These are phyloP conservation scores for Hanseniaspora mollemarum DNA, from an alignment of 805 yeast species.

Conservation along the genomic window DNA sequence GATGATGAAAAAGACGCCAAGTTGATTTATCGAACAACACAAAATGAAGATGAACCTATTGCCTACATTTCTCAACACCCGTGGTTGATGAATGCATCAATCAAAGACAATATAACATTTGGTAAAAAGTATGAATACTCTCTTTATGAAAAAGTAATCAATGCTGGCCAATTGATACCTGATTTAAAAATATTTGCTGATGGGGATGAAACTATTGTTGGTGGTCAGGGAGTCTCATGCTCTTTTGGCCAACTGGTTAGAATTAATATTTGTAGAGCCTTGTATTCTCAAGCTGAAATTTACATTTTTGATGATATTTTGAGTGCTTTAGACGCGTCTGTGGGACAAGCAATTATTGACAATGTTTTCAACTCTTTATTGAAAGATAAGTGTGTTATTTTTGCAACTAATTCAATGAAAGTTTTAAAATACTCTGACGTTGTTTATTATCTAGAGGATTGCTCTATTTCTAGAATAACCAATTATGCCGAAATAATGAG, in stretches of 20 bases:
- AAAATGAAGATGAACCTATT: slow-evolving; percentile 26
- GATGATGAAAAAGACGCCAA: slow-evolving; percentile 19
- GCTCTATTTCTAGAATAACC: slow-evolving; percentile 49
- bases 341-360: slow-evolving; percentile 44
- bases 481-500: slow-evolving; percentile 40
- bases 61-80: slow-evolving; percentile 55
- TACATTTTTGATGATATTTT: slow-evolving; percentile 53
- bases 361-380: slow-evolving; percentile 42
- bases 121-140: slow-evolving; percentile 37
- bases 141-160: slow-evolving; percentile 34
- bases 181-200: slow-evolving; percentile 41
- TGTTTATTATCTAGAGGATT: slow-evolving; percentile 47
- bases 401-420: slow-evolving; percentile 48
- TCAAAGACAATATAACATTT: slow-evolving; percentile 42
- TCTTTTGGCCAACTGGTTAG: slow-evolving; percentile 58
- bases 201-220: slow-evolving; percentile 44
- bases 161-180: slow-evolving; percentile 38
- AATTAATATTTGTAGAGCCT: slow-evolving; percentile 56
- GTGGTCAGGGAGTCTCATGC: slow-evolving; percentile 50
- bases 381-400: slow-evolving; percentile 40
- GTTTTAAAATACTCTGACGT: slow-evolving; percentile 48
- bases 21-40: slow-evolving; percentile 21
- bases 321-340: slow-evolving; percentile 68
- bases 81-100: slow-evolving; percentile 42
- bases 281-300: slow-evolving; percentile 49